Evolutionary conservation across 768 basidiomycete species (phyloP).

Genomic region (Pisolithus microcarpus): DNA sequence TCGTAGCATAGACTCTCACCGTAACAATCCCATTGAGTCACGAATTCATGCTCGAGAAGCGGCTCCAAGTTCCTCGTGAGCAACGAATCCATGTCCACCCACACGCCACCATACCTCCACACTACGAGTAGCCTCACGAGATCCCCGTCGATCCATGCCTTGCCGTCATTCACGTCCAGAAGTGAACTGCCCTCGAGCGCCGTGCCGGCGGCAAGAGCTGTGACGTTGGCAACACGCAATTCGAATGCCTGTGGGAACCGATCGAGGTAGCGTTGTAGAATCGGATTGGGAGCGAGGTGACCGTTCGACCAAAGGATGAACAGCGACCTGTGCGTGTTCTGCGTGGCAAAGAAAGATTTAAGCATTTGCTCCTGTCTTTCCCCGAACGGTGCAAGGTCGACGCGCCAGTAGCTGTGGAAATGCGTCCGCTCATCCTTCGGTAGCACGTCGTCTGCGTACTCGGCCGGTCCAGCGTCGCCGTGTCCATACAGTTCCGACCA

Average conservation of each 20-base stretch:
- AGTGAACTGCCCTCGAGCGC: constrained; percentile 60
- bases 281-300: constrained; percentile 47
- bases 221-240: constrained; percentile 62
- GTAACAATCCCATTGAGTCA: constrained; percentile 99
- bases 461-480: background rate
- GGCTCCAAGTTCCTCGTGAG: constrained; percentile 83
- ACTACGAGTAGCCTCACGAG: constrained; percentile 80
- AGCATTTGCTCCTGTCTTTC: constrained; percentile 85
- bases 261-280: constrained; percentile 52
- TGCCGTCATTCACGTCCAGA: constrained; percentile 57
- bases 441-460: constrained; percentile 3
- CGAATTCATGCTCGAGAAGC: constrained; percentile 89
- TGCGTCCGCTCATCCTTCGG: constrained; percentile 42
- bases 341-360: constrained; percentile 91
- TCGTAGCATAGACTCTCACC: constrained; percentile 40
- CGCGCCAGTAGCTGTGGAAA: constrained; percentile 93
- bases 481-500: background rate
- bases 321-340: constrained; percentile 54
- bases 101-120: constrained; percentile 88
- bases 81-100: constrained; percentile 97
- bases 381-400: constrained; percentile 76
- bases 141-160: constrained; percentile 95
- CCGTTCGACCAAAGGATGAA: constrained; percentile 93
- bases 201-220: constrained; percentile 64
- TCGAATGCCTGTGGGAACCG: constrained; percentile 68